Conservation (phyloP, 176 grass and related monocot species). For the Zizania latifolia region DNA sequence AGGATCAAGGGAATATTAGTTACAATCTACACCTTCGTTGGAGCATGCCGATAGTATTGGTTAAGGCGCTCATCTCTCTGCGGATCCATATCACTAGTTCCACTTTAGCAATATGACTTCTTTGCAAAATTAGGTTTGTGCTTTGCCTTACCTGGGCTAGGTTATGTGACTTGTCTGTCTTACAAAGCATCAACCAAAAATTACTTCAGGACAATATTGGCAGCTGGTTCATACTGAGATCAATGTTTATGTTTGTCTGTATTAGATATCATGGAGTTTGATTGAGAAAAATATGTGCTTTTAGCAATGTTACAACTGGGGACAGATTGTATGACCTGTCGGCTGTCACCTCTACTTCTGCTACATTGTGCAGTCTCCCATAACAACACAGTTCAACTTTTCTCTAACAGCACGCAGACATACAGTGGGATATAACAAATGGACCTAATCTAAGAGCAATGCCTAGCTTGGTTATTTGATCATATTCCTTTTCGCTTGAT, state of each 20-base stretch:
- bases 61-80: neutral
- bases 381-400: neutral
- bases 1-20: neutral
- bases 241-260: neutral
- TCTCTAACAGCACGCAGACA: too few relatives aligned
- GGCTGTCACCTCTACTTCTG: neutral
- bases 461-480: neutral
- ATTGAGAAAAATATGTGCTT: conserved; percentile 3
- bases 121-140: neutral
- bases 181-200: neutral
- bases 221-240: neutral
- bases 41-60: too few relatives aligned
- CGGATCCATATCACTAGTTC: neutral
- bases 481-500: neutral
- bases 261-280: neutral
- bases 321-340: neutral
- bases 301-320: neutral
- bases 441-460: neutral
- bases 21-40: too few relatives aligned
- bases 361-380: neutral
- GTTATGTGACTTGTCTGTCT: neutral
- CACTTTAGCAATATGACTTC: neutral
- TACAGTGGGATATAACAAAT: neutral
- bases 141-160: too few relatives aligned
- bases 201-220: neutral